Evolutionary conservation across 1,284 basidiomycete species (phyloP).

Genomic region (Apiotrichum sp.): DNA sequence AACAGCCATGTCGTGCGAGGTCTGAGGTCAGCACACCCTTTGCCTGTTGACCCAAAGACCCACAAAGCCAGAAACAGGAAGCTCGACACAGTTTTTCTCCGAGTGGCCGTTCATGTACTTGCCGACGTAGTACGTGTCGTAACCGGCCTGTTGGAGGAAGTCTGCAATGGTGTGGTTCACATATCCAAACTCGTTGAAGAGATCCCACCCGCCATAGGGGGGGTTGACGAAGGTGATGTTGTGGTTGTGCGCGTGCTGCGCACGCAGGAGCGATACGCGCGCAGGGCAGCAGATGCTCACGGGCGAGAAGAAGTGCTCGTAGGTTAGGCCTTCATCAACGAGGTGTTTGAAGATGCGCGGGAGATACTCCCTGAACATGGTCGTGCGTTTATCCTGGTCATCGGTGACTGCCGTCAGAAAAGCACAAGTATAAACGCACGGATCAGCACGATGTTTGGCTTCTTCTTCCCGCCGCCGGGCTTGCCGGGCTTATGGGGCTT

Average conservation of each 20-base stretch:
- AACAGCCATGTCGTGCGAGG: conserved; percentile 28
- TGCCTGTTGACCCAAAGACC: background rate
- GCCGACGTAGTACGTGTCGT: conserved; percentile 28
- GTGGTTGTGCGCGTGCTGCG: conserved; percentile 34
- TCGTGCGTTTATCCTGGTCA: conserved; percentile 24
- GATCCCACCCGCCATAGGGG: conserved; percentile 31
- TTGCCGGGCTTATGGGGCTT: too few species aligned
- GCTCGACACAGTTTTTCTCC: conserved; percentile 18
- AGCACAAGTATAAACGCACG: conserved; percentile 6
- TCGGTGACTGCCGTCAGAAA: conserved; percentile 19
- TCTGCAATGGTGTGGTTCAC: conserved; percentile 27
- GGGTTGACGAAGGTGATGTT: conserved; percentile 31
- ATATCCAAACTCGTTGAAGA: conserved; percentile 32
- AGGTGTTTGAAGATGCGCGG: conserved; percentile 20
- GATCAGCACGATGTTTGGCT: conserved; percentile 28
- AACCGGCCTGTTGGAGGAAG: conserved; percentile 31
- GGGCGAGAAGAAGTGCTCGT: conserved; percentile 29
- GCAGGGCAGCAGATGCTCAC: conserved; percentile 33
- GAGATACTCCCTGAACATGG: conserved; percentile 14
- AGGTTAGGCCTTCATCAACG: conserved; percentile 20
- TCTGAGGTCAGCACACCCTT: conserved; percentile 8
- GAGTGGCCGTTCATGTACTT: conserved; percentile 27
- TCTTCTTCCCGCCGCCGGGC: background rate
- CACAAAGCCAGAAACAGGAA: conserved; percentile 20
- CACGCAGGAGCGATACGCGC: conserved; percentile 25